Evolutionary conservation across 2,329 filamentous ascomycete genomes (phyloP), one percentile per base, ranked within the genome.

Genomic region (Penicillium thymicola): DNA sequence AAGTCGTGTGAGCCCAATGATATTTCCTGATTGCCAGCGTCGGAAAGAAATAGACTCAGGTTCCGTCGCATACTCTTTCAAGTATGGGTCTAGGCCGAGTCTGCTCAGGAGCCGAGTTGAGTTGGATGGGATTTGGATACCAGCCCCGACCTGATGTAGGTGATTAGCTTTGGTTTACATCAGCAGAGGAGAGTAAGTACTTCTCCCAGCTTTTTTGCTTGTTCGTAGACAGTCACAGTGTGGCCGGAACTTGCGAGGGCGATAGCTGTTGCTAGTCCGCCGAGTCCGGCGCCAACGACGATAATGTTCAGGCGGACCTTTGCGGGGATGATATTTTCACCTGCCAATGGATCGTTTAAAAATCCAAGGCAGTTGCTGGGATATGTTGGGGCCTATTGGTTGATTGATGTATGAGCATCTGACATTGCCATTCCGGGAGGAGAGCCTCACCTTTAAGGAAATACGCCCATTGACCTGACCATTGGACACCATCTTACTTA

Each of bases 81-180:
- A 58, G 25, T 70, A 63, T 1, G 67, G 55, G 10, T 58, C 60
- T 2, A 76, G 59, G 8, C 73, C 74, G 67, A 72, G 75, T 48
- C 58, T 55, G 25, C 62, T 46, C 4, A 76, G 64, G 0, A 75
- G 59, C 0, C 65, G 64, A 2, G 64, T 62, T 5, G 72, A 70
- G 54, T 77, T 77, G 8, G 75, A 69, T 0, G 73, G 72, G 6
- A 77, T 67, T 62, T 77, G 74, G 32, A 77, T 76, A 4, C 74
- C 75, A 1, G 75, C 75, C 4, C 75, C 75, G 13, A 76, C 66
- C 67, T 73, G 13, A 10, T 11, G 28, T 30, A 27, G 10, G 21
- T 37, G 8, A 45, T 40, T 32, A 47, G 25, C 13, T 13, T 14
- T 32, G 13, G 10, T n/a, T 34, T 7, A 3, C 21, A 21, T 8